phyloP scores from a whole-genome alignment of 176 grass and related monocot species.

The Echinochloa phyllopogon region DNA sequence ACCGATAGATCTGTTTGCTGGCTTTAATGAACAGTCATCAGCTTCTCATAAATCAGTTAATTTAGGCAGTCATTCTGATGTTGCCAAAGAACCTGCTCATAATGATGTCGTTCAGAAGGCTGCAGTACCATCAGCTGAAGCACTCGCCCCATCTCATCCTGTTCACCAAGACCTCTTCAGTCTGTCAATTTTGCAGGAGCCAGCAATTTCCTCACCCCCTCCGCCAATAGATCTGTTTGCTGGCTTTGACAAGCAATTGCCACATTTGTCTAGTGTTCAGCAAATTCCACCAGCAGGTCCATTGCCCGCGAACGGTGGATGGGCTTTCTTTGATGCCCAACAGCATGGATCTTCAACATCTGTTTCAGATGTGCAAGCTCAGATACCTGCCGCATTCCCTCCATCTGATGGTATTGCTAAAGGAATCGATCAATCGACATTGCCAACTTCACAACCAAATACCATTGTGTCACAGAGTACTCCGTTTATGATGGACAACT shows the following conservation, averaged over 20 bases:
- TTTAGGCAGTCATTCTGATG: conserved; percentile 39
- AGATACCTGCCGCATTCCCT: conserved; percentile 43
- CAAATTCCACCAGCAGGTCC: conserved; percentile 45
- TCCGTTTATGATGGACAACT: conserved; percentile 38
- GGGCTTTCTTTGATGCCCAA: conserved; percentile 82
- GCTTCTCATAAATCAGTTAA: conserved; percentile 31
- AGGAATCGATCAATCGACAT: conserved; percentile 44
- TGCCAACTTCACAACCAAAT: conserved; percentile 38
- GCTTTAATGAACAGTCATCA: conserved; percentile 62
- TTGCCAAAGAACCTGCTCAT: conserved; percentile 43
- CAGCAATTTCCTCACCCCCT: conserved; percentile 35
- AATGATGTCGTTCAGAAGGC: conserved; percentile 41
- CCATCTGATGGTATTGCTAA: conserved; percentile 45
- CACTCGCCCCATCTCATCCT: conserved; percentile 37
- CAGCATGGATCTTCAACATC: conserved; percentile 46
- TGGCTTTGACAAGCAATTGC: conserved; percentile 60
- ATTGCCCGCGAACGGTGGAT: conserved; percentile 66
- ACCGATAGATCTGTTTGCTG: conserved; percentile 67
- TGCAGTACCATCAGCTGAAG: conserved; percentile 34
- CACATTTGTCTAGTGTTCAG: conserved; percentile 44
- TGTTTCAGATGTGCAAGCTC: conserved; percentile 47
- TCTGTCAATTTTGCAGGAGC: conserved; percentile 50
- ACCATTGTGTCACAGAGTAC: conserved; percentile 25
- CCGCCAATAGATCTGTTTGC: conserved; percentile 68
- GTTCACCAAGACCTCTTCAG: conserved; percentile 52